These are phyloP conservation scores for Chaetomidium leptoderma DNA, from an alignment of 495 filamentous ascomycete species.

Conservation along the genomic window DNA sequence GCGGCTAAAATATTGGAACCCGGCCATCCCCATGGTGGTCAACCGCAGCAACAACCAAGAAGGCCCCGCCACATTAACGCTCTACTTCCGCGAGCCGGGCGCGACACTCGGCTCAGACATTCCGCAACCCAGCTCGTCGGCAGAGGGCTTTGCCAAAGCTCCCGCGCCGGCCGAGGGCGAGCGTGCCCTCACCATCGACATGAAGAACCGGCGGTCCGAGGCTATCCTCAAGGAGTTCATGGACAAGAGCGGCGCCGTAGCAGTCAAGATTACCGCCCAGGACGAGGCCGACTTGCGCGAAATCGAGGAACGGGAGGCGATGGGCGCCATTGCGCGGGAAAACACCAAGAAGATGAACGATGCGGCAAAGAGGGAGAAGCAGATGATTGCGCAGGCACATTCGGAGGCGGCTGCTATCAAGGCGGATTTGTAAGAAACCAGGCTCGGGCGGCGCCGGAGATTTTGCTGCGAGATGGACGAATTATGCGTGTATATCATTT, in stretches of 20 bases:
- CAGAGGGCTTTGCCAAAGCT: constrained; percentile 35
- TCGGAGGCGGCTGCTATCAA: constrained; percentile 32
- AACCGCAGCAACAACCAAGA: constrained; percentile 55
- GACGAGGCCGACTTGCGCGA: constrained; percentile 58
- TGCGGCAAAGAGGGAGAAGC: constrained; percentile 59
- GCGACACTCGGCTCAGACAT: constrained; percentile 24
- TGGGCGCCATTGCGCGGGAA: constrained; percentile 53
- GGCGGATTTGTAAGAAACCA: constrained; percentile 12
- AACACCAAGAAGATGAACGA: constrained; percentile 58
- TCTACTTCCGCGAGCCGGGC: constrained; percentile 58
- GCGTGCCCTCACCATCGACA: constrained; percentile 52
- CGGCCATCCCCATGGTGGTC: constrained; percentile 74
- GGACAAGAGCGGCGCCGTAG: constrained; percentile 61
- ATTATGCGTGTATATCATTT: constrained; percentile 25
- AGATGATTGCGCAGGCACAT: constrained; percentile 32
- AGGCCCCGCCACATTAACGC: constrained; percentile 62
- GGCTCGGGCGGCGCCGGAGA: background rate
- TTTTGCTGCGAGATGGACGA: background rate
- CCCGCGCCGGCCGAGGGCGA: constrained; percentile 43
- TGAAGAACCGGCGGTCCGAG: constrained; percentile 56
- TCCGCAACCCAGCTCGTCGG: constrained; percentile 36
- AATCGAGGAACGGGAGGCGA: constrained; percentile 53
- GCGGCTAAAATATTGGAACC: constrained; percentile 91
- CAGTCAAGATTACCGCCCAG: constrained; percentile 54
- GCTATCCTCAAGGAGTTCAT: constrained; percentile 68